A percentile compares a stretch with the other conserved stretches of the same genome.
Evolutionary conservation across 1,139 yeast genomes (phyloP).

Genomic region (Taphrina populina): DNA sequence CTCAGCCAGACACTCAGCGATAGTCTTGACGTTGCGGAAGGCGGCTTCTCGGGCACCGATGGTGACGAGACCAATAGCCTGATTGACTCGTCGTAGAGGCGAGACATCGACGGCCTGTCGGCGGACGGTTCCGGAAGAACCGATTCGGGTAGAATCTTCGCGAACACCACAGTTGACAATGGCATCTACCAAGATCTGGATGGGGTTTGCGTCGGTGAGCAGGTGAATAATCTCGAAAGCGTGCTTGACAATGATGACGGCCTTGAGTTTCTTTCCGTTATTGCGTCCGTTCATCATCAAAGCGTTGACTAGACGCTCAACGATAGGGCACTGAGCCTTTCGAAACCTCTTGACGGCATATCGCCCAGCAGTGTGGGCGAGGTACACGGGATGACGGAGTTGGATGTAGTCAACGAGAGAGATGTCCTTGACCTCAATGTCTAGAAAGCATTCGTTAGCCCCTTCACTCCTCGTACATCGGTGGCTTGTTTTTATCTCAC

Average conservation of each 20-base stretch:
- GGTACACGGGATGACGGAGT: constrained; percentile 95
- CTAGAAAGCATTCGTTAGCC: constrained; percentile 58
- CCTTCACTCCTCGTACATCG: constrained; percentile 35
- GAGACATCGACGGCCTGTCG: constrained; percentile 99
- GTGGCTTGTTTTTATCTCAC: constrained; percentile 52
- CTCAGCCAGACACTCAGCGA: constrained; percentile 99
- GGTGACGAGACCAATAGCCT: constrained; percentile 96
- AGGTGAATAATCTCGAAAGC: constrained; percentile 80
- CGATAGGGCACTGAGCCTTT: constrained; percentile 99
- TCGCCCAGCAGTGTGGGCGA: constrained; percentile 99
- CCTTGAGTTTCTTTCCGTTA: constrained; percentile 99
- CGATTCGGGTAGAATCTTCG: constrained; percentile 99
- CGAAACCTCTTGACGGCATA: constrained; percentile 99
- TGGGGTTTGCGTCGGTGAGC: constrained; percentile 98
- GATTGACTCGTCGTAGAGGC: constrained; percentile 99
- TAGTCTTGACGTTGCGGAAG: constrained; percentile 99
- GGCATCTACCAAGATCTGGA: constrained; percentile 99
- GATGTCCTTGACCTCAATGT: constrained; percentile 88
- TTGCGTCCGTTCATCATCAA: constrained; percentile 99
- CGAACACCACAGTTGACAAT: constrained; percentile 99
- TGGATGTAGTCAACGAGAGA: constrained; percentile 95
- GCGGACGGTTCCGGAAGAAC: constrained; percentile 99
- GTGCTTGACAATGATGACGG: constrained; percentile 99
- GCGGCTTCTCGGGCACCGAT: constrained; percentile 99
- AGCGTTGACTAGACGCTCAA: constrained; percentile 99